Base-by-base conservation (phyloP, 2,329 filamentous ascomycete species). In the Aureobasidium sp. region DNA sequence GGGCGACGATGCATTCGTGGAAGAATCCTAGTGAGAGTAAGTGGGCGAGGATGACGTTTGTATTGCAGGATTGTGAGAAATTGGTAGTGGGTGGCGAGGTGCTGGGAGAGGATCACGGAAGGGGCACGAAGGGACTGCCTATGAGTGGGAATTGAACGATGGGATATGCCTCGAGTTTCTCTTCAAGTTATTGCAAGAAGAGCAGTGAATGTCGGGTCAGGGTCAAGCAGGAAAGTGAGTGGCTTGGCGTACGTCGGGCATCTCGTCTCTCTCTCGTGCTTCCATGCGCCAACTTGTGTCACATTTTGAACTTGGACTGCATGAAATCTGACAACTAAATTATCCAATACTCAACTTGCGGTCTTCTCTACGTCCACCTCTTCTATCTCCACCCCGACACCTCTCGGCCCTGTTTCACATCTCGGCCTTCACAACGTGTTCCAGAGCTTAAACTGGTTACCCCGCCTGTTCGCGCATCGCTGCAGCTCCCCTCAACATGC, bases 1-100 rank as follows among this genome's bases (percentile, higher is more conserved):
- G 73, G 58, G 73, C 71, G n/a, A 75, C 72, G 27, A 73, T 71
- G 68, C 71, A 74, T 64, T 70, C 69, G 27, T 72, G 70, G 70
- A 58, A 64, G 42, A 72, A 72, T 51, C 67, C 68, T 17, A 69
- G 66, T 48, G 37, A 65, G 27, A 70, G 66, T 12, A 68, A 71
- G 61, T 72, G 70, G 70, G 67, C 67, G 25, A 63, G 70, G 58
- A 72, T 72, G 70, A 65, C 70, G 7, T 72, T 70, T 61, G 65
- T 67, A 20, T 58, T 72, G 66, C 70, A 71, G 64, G 68, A 71
- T 41, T 68, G 66, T 48, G 65, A 71, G 65, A 66, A 68, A 27
- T 49, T 72, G 39, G 65, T 62, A 42, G 61, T 72, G 14, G 65
- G 49, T 5, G 70, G 69, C 6, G 55, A 70, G 63, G 62, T 65